These are phyloP conservation scores for Houttuynia cordata DNA, from an alignment of 164 flowering plant genomes.

Conservation along the genomic window DNA sequence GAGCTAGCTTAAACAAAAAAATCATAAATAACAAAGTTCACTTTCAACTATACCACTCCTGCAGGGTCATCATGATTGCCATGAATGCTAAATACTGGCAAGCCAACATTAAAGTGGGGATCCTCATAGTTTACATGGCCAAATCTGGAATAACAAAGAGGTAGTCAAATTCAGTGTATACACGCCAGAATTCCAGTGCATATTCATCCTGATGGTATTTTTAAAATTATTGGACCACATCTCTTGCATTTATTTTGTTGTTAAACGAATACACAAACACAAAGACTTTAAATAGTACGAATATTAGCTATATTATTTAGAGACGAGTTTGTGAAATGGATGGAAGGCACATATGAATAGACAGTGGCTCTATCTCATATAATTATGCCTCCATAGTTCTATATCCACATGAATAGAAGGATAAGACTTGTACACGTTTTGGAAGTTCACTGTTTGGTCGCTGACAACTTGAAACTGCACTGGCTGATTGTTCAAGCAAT, in stretches of 20 bases:
- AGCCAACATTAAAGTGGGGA: slow-evolving; percentile 94
- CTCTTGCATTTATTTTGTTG: no score
- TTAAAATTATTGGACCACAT: no score
- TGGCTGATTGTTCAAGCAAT: slow-evolving; percentile 82
- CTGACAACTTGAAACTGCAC: slow-evolving; percentile 98
- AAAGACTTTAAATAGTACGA: no score
- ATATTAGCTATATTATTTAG: no score
- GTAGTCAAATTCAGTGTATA: background rate
- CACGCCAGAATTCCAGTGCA: background rate
- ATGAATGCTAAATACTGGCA: slow-evolving; percentile 96
- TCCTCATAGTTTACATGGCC: slow-evolving; percentile 99
- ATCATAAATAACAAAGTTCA: background rate
- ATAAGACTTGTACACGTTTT: slow-evolving; percentile 38
- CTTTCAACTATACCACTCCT: slow-evolving; percentile 72
- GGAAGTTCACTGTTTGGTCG: slow-evolving; percentile 88
- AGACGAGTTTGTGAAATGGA: no score
- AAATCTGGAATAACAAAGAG: slow-evolving; percentile 42
- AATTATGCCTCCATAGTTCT: no score
- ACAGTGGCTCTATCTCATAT: no score
- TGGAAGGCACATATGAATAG: no score
- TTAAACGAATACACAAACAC: no score
- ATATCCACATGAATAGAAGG: no score
- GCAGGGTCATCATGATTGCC: slow-evolving; percentile 99
- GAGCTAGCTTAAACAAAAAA: no score
- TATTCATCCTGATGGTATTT: no score